A percentile compares a stretch with the other conserved stretches of the same genome.
Evolutionary conservation across 2,329 filamentous ascomycete species (phyloP).

Genomic region (Nemania sp.): DNA sequence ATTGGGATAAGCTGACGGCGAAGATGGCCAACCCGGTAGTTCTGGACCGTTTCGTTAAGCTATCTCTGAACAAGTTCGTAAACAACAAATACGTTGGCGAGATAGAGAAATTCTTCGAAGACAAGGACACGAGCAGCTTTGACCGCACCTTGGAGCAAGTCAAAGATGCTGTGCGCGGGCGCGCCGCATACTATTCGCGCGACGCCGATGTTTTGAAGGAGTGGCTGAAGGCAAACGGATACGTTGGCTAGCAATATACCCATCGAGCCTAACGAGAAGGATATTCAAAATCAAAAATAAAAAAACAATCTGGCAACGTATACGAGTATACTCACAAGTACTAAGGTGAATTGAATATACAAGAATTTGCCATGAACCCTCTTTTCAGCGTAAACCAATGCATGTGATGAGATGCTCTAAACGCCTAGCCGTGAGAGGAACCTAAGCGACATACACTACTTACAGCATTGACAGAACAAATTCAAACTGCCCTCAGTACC

Average conservation of each 20-base stretch:
- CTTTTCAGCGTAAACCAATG: neutral
- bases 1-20: constrained; percentile 75
- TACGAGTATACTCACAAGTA: neutral
- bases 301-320: neutral
- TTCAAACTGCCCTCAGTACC: too few species aligned
- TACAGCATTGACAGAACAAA: too few species aligned
- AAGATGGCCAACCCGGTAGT: constrained; percentile 84
- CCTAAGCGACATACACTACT: too few species aligned
- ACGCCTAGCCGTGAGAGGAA: too few species aligned
- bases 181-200: constrained; percentile 79
- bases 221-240: constrained; percentile 68
- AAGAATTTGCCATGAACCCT: neutral
- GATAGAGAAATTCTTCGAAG: constrained; percentile 81
- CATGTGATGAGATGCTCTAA: neutral
- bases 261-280: too few species aligned
- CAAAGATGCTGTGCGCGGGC: constrained; percentile 80
- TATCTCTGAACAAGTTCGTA: constrained; percentile 77
- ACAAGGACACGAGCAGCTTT: constrained; percentile 84
- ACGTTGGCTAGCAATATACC: constrained; percentile 39
- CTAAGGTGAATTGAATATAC: neutral
- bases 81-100: constrained; percentile 71
- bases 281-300: too few species aligned
- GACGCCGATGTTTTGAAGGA: constrained; percentile 74
- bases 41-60: constrained; percentile 83
- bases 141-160: constrained; percentile 84